phyloP scores from a whole-genome alignment of 805 yeast species.

The Starmerella vitae region DNA sequence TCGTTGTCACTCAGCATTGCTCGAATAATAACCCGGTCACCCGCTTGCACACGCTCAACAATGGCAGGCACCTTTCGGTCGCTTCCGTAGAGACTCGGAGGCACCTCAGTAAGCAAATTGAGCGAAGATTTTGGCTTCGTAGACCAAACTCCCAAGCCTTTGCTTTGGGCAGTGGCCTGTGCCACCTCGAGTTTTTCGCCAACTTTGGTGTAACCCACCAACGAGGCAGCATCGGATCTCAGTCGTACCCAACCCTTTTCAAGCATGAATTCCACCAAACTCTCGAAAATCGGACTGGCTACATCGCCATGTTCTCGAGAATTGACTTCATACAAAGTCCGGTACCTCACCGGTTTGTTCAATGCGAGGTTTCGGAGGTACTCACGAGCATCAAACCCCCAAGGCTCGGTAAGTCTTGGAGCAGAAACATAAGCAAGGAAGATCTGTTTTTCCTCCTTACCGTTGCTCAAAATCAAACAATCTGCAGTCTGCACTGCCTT shows the following conservation, averaged over 20 bases:
- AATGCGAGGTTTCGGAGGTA: conserved; percentile 45
- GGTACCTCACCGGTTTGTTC: conserved; percentile 50
- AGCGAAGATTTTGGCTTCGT: conserved; percentile 18
- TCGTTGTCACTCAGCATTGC: conserved; percentile 34
- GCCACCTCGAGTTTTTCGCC: conserved; percentile 25
- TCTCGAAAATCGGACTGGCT: conserved; percentile 46
- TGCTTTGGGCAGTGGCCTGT: conserved; percentile 37
- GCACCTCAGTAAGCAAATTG: conserved; percentile 19
- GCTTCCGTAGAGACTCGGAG: conserved; percentile 20
- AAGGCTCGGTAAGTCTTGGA: conserved; percentile 37
- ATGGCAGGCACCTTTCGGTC: conserved; percentile 39
- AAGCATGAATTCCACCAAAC: conserved; percentile 44
- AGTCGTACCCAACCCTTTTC: conserved; percentile 49
- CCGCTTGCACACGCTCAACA: conserved; percentile 63
- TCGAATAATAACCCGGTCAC: conserved; percentile 62
- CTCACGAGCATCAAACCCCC: conserved; percentile 49
- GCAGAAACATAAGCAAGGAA: conserved; percentile 54
- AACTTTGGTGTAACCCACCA: conserved; percentile 34
- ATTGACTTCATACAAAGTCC: conserved; percentile 38
- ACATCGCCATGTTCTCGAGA: conserved; percentile 60
- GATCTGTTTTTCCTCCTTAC: conserved; percentile 42
- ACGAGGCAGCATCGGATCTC: conserved; percentile 36
- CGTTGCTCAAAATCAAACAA: conserved; percentile 47
- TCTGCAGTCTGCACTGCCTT: conserved; percentile 61
- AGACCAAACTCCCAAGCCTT: conserved; percentile 46